Percentiles rank a stretch among this genome's conserved stretches.
Conservation (phyloP, 768 basidiomycete genomes). For the Termitomyces titanicus region DNA sequence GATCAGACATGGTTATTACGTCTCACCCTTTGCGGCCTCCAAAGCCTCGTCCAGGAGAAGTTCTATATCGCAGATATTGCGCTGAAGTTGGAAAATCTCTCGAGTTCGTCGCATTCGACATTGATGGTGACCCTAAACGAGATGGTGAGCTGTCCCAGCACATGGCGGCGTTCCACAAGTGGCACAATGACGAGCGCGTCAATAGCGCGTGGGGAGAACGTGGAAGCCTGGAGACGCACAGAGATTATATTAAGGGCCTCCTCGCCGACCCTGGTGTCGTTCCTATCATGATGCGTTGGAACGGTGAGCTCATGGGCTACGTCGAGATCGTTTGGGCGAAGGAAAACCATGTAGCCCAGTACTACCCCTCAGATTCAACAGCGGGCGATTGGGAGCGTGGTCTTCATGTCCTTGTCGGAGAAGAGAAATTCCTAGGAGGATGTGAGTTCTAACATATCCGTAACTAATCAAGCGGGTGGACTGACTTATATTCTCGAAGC, state of each 20-base stretch:
- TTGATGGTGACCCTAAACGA: constrained; percentile 22
- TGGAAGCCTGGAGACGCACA: constrained; percentile 40
- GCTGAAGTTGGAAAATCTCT: constrained; percentile 27
- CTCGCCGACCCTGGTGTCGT: constrained; percentile 35
- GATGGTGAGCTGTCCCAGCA: constrained; percentile 25
- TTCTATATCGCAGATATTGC: constrained; percentile 37
- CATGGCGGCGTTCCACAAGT: constrained; percentile 40
- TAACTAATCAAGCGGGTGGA: neutral
- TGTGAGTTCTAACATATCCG: constrained; percentile 24
- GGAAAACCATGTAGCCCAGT: constrained; percentile 33
- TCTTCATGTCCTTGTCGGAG: constrained; percentile 43
- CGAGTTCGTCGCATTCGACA: constrained; percentile 30
- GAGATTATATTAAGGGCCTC: constrained; percentile 32
- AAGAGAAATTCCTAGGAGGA: constrained; percentile 41
- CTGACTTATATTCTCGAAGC: constrained; percentile 15
- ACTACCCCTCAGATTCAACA: constrained; percentile 21
- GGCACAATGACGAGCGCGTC: constrained; percentile 49
- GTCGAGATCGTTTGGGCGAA: constrained; percentile 43
- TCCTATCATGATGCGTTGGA: constrained; percentile 45
- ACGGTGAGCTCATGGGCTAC: constrained; percentile 41
- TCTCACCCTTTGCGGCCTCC: constrained; percentile 38
- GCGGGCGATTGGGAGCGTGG: constrained; percentile 31
- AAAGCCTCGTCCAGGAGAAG: constrained; percentile 36
- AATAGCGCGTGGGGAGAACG: constrained; percentile 42
- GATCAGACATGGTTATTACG: no score